phyloP scores from a whole-genome alignment of 108 stramenopile genomes.

The Nitzschia sp. region DNA sequence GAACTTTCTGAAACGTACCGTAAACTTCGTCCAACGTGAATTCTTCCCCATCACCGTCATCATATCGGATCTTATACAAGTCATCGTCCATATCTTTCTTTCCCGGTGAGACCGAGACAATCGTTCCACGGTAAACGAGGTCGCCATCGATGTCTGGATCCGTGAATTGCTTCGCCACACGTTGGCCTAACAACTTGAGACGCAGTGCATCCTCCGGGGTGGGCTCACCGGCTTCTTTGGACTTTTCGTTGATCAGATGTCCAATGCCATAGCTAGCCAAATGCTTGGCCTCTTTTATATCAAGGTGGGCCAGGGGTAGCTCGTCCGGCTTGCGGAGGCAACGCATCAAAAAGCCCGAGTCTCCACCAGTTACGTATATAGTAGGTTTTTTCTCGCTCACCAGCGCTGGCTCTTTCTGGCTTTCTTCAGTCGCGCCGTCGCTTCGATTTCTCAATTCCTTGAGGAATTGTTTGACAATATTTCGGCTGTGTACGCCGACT shows the following conservation, averaged over 20 bases:
- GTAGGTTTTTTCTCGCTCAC: not conserved
- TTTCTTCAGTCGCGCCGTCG: not conserved
- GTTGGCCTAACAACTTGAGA: slow-evolving; percentile 38
- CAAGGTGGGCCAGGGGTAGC: slow-evolving; percentile 11
- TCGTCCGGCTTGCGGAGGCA: slow-evolving; percentile 25
- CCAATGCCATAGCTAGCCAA: slow-evolving; percentile 57
- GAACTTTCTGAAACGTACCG: no score
- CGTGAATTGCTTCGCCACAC: slow-evolving; percentile 58
- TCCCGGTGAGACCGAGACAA: slow-evolving; percentile 23
- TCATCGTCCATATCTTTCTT: slow-evolving; percentile 21
- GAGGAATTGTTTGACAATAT: slow-evolving; percentile 43
- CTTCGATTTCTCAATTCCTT: slow-evolving; percentile 8
- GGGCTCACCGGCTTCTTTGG: not conserved
- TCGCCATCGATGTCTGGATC: slow-evolving; percentile 44
- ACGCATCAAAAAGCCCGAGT: slow-evolving; percentile 46
- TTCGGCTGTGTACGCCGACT: slow-evolving; percentile 44
- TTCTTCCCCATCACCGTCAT: slow-evolving; percentile 74
- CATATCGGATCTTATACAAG: slow-evolving; percentile 53
- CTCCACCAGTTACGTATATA: slow-evolving; percentile 64
- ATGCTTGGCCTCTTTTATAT: slow-evolving; percentile 37
- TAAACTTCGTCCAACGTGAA: slow-evolving; percentile 37
- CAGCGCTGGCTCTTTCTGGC: not conserved
- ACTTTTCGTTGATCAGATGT: slow-evolving; percentile 26
- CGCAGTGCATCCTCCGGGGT: slow-evolving; percentile 24
- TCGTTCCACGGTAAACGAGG: slow-evolving; percentile 48